phyloP scores from a whole-genome alignment of 2,329 filamentous ascomycete species.

The Coniochaeta sp. region DNA sequence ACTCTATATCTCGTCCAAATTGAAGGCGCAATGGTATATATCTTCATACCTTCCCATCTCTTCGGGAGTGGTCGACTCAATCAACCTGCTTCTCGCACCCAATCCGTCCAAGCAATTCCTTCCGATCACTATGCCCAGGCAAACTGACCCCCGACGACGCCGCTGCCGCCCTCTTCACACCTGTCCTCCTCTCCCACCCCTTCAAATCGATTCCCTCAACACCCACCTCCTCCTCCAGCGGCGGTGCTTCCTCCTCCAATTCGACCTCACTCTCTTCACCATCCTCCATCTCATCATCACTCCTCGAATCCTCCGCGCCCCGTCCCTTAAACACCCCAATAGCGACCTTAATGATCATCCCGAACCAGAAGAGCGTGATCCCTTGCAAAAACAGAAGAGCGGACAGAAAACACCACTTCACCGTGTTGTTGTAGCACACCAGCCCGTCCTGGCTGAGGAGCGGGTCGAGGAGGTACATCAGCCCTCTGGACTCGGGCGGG shows the following conservation, averaged over 20 bases:
- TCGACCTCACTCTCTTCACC: conserved; percentile 40
- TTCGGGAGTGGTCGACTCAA: conserved; percentile 13
- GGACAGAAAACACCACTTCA: conserved; percentile 70
- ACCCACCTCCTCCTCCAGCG: conserved; percentile 68
- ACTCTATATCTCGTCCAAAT: too few species aligned
- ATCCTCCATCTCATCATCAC: conserved; percentile 73
- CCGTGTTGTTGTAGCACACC: conserved; percentile 70
- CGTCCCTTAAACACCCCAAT: conserved; percentile 69
- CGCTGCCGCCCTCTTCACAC: conserved; percentile 43
- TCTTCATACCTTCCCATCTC: too few species aligned
- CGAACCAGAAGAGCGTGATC: conserved; percentile 79
- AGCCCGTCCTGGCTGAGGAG: conserved; percentile 63
- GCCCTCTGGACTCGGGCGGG: conserved; percentile 40
- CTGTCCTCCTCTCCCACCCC: conserved; percentile 50
- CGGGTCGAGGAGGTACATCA: conserved; percentile 62
- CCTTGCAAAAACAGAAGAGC: conserved; percentile 71
- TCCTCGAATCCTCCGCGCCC: conserved; percentile 76
- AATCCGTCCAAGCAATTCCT: conserved; percentile 74
- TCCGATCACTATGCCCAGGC: conserved; percentile 65
- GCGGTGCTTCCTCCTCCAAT: conserved; percentile 31
- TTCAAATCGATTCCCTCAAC: conserved; percentile 64
- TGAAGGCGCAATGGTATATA: too few species aligned
- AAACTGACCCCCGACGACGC: conserved; percentile 56
- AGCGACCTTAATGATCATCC: conserved; percentile 78
- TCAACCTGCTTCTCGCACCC: conserved; percentile 72